Conservation (phyloP, 768 basidiomycete species). For the Termitomyces heimii region DNA sequence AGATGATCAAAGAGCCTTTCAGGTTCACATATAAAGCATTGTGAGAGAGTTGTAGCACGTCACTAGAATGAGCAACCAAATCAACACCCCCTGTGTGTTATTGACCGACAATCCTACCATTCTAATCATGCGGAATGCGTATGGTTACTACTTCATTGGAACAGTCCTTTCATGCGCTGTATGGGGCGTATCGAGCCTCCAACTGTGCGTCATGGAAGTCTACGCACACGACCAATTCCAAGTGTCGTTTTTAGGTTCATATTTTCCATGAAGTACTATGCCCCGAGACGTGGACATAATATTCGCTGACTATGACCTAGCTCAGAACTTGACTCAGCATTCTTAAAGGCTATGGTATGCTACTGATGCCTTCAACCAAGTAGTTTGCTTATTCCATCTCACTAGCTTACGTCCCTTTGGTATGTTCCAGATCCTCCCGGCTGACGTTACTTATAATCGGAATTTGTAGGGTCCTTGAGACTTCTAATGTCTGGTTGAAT, state of each 20-base stretch:
- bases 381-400: neutral
- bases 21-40: neutral
- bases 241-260: neutral
- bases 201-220: neutral
- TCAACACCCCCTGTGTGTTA: neutral
- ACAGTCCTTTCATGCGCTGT: neutral
- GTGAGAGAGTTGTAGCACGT: neutral
- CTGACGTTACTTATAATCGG: neutral
- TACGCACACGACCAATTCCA: no score
- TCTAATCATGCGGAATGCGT: neutral
- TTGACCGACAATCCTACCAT: neutral
- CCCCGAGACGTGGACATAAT: neutral
- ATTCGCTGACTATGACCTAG: neutral
- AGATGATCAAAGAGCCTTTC: no score
- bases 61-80: neutral
- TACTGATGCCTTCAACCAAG: neutral
- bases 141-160: neutral
- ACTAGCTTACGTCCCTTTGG: neutral
- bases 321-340: neutral
- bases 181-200: constrained; percentile 1
- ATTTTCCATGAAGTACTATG: neutral
- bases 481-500: neutral
- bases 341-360: neutral
- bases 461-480: neutral
- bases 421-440: neutral